These are phyloP conservation scores for Pyropia yezoensis DNA, from an alignment of 23 red algal genomes.

Conservation along the genomic window DNA sequence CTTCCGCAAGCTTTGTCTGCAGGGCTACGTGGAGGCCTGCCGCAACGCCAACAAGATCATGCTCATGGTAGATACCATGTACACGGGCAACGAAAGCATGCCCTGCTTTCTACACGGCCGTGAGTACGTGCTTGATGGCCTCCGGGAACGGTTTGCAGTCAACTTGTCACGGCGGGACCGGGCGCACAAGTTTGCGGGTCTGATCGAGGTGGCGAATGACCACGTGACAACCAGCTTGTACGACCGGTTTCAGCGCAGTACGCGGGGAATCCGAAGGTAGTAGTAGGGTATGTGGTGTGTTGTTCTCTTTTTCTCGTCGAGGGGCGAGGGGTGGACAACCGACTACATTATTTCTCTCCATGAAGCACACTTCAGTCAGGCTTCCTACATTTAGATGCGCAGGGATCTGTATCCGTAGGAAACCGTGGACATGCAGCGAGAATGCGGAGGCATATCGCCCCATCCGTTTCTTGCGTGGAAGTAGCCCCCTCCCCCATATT, in stretches of 20 bases:
- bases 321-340: too few species aligned
- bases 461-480: too few species aligned
- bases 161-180: conserved; percentile 64
- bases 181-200: conserved; percentile 33
- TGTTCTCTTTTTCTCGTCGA: too few species aligned
- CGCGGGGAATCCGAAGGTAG: conserved; percentile 44
- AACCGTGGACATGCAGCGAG: too few species aligned
- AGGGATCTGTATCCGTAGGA: too few species aligned
- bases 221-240: conserved; percentile 91
- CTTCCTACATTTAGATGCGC: too few species aligned
- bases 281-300: too few species aligned
- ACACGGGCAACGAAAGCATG: conserved; percentile 89
- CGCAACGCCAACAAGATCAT: conserved; percentile 87
- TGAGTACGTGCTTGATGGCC: conserved; percentile 68
- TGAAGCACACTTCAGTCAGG: too few species aligned
- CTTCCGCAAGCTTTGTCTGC: conserved; percentile 71
- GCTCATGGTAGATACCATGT: conserved; percentile 92
- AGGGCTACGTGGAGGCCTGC: conserved; percentile 89
- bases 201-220: conserved; percentile 59
- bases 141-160: conserved; percentile 64
- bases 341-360: too few species aligned
- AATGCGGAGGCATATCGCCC: too few species aligned
- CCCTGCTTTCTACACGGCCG: conserved; percentile 92
- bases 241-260: conserved; percentile 77
- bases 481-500: too few species aligned